Evolutionary conservation across 169 alveolate species (phyloP), one percentile per base, ranked within the genome.

Genomic region (Condylostoma magnum): DNA sequence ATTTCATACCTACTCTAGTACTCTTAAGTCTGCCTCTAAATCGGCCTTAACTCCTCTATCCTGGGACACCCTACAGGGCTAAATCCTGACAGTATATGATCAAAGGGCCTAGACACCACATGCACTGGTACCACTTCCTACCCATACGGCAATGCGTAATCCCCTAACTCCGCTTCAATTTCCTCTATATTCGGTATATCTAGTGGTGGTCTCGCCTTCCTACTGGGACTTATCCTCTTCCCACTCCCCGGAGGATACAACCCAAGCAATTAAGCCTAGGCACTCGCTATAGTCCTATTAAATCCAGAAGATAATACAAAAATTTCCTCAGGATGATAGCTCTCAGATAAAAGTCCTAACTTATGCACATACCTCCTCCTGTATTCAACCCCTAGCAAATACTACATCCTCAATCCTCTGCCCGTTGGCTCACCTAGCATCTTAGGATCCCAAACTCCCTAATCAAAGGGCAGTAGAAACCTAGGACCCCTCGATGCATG

Each of bases 251-350:
- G 6, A 6, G 75, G 73, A 43, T 69, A 80, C 27, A 78, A 38
- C 47, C 85, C 88, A 33, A 48, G 37, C 43, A 80, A 15, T 31
- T 69, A 70, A n/a, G 85, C 56, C 20, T 67, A 69, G 20, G 87
- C 88, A 48, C 85, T 72, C 80, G 54, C 74, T 6, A 86, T 79
- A 12, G 93, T 82, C 46, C 93, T 69, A 58, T 82, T 82, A 2
- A 27, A 25, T 48, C 79, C 90, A 27, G 90, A 73, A 4, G 85
- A 54, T 15, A 76, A 54, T 4, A 79, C 77, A 63, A 71, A 76
- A 25, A 81, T 71, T 50, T 85, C 92, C 27, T 65, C 70, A 0
- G 88, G 86, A 34, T n/a, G n/a, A n/a, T n/a, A n/a, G n/a, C n/a
- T n/a, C n/a, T n/a, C n/a, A n/a, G n/a, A n/a, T n/a, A n/a, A n/a